Evolutionary conservation across 2,329 filamentous ascomycete genomes (phyloP).

Genomic region (Fusarium sambucinum): DNA sequence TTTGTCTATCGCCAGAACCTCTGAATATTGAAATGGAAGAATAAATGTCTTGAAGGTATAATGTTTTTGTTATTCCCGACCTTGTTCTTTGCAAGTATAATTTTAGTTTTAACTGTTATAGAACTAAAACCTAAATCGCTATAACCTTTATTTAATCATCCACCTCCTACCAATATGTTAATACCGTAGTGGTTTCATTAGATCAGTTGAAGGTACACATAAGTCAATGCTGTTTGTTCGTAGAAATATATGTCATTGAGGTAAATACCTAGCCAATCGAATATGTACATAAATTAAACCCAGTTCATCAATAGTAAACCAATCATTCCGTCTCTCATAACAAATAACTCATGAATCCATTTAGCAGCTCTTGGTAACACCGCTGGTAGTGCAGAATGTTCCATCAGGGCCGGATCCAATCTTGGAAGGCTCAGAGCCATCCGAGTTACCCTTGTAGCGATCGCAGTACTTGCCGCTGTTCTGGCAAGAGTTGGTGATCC

Average conservation of each 20-base stretch:
- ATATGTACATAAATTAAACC: conserved; percentile 6
- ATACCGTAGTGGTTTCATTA: too few species aligned
- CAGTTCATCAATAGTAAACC: neutral
- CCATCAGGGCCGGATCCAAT: conserved; percentile 44
- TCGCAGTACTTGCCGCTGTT: conserved; percentile 41
- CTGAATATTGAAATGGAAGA: too few species aligned
- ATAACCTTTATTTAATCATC: too few species aligned
- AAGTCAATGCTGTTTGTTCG: too few species aligned
- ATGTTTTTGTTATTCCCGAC: too few species aligned
- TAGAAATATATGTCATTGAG: neutral
- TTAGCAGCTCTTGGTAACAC: conserved; percentile 32
- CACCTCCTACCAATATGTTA: too few species aligned
- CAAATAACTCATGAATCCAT: neutral
- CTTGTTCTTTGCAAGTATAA: too few species aligned
- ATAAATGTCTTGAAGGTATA: too few species aligned
- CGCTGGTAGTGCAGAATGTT: conserved; percentile 32
- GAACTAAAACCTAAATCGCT: too few species aligned
- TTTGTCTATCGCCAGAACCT: too few species aligned
- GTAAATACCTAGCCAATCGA: neutral
- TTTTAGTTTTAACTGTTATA: too few species aligned
- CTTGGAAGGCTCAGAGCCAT: conserved; percentile 42
- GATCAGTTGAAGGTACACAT: neutral
- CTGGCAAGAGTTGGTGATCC: conserved; percentile 41
- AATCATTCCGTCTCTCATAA: conserved; percentile 4
- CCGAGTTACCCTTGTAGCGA: conserved; percentile 39